These are phyloP conservation scores for Ascochyta fabae DNA, from an alignment of 2,329 filamentous ascomycete species.

Conservation along the genomic window DNA sequence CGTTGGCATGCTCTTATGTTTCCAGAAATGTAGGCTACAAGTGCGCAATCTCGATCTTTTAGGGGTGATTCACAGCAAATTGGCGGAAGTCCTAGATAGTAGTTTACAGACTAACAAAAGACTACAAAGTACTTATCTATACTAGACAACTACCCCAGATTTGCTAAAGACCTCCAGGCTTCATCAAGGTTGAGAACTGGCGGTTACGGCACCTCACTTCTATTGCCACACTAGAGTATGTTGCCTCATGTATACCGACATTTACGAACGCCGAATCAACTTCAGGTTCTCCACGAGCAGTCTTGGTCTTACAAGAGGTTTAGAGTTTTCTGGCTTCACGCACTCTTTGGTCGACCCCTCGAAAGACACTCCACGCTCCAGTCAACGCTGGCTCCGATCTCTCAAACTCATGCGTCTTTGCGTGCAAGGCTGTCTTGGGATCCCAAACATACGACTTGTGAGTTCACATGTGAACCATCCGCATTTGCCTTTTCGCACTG, in stretches of 20 bases:
- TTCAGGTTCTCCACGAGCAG: not conserved
- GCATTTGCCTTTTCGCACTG: slow-evolving; percentile 37
- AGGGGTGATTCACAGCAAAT: too few species aligned
- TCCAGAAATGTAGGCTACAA: too few species aligned
- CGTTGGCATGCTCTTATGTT: too few species aligned
- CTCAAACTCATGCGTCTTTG: slow-evolving; percentile 43
- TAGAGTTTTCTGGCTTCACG: slow-evolving; percentile 32
- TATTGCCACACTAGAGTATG: too few species aligned
- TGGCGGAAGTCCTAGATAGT: too few species aligned
- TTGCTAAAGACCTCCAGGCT: too few species aligned
- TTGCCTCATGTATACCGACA: not conserved
- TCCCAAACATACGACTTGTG: slow-evolving; percentile 2
- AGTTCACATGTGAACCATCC: slow-evolving; percentile 21
- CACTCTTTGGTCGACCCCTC: slow-evolving; percentile 31
- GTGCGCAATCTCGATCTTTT: too few species aligned
- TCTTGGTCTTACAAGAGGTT: not conserved
- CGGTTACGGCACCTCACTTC: too few species aligned
- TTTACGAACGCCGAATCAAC: not conserved
- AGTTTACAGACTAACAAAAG: too few species aligned
- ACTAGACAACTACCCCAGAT: too few species aligned
- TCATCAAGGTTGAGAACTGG: too few species aligned
- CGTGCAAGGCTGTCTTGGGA: slow-evolving; percentile 42
- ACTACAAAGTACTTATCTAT: too few species aligned
- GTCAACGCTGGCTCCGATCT: slow-evolving; percentile 41
- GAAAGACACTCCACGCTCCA: slow-evolving; percentile 38